Conservation (phyloP, 1,139 yeast species). For the Pichia sp. region DNA sequence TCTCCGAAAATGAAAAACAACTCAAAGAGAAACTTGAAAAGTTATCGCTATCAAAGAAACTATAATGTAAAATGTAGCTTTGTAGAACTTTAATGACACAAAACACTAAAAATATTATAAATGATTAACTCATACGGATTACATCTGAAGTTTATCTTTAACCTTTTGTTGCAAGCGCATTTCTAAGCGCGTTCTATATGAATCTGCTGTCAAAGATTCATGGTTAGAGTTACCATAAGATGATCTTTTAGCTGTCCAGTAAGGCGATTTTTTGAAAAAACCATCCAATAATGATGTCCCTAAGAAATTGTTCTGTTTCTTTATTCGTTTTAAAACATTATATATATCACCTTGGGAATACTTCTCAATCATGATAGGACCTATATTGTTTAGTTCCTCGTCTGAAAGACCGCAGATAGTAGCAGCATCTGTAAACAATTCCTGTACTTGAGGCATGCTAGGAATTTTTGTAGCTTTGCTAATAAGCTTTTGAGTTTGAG, state of each 20-base stretch:
- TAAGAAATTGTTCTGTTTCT: conserved; percentile 3
- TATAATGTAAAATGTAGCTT: neutral
- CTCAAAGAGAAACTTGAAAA: conserved; percentile 59
- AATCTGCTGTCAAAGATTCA: conserved; percentile 13
- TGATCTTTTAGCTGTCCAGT: conserved; percentile 8
- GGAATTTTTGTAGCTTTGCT: conserved; percentile 1
- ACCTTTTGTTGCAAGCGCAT: conserved; percentile 25
- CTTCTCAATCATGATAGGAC: conserved; percentile 11
- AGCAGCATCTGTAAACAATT: conserved; percentile 13
- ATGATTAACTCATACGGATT: neutral
- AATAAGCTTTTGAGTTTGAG: neutral
- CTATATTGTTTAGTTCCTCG: conserved; percentile 8
- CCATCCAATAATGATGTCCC: conserved; percentile 15
- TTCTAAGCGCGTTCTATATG: conserved; percentile 28
- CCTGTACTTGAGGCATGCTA: conserved; percentile 10
- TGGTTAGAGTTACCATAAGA: neutral
- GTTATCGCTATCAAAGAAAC: conserved; percentile 20
- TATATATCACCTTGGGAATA: conserved; percentile 14
- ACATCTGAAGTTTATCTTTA: conserved; percentile 22
- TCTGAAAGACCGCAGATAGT: conserved; percentile 13
- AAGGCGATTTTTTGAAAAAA: conserved; percentile 13
- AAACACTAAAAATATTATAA: too few species aligned
- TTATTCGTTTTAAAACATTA: neutral
- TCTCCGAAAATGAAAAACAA: conserved; percentile 63
- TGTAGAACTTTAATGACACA: neutral